Conservation (phyloP, 805 yeast species). For the Myxozyma geophila region DNA sequence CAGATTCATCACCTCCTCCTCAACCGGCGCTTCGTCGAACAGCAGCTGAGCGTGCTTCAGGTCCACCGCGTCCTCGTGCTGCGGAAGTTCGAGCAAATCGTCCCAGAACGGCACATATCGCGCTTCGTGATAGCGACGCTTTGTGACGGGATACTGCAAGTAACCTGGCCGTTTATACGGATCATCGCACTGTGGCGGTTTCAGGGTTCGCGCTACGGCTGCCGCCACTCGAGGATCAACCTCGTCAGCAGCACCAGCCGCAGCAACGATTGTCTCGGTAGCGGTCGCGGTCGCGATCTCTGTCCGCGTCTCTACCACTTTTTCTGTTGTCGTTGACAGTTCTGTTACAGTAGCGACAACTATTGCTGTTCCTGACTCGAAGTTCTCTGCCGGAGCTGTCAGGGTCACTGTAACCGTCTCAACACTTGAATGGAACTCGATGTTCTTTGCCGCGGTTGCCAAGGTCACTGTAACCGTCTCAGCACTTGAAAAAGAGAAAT, state of each 20-base stretch:
- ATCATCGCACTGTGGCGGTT: slow-evolving; percentile 25
- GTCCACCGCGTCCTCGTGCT: not conserved
- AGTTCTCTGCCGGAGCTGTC: not conserved
- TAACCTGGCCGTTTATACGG: slow-evolving; percentile 31
- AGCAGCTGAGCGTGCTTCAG: not conserved
- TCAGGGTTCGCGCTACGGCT: not conserved
- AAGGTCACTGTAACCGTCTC: not conserved
- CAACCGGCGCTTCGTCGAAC: slow-evolving; percentile 6
- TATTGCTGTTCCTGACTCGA: not conserved
- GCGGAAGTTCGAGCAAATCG: slow-evolving; percentile 9
- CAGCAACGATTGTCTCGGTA: not conserved
- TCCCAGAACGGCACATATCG: slow-evolving; percentile 16
- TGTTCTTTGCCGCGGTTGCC: not conserved
- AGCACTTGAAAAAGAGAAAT: too few species aligned
- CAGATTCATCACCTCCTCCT: not conserved
- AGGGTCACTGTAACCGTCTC: not conserved
- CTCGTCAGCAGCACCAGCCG: not conserved
- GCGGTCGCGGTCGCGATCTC: not conserved
- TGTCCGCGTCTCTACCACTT: not conserved
- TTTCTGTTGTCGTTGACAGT: not conserved
- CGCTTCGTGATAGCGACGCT: slow-evolving; percentile 1
- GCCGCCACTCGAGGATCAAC: not conserved
- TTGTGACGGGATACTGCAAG: slow-evolving; percentile 10
- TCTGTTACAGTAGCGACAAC: not conserved
- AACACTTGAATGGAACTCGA: too few species aligned